Evolutionary conservation across 805 yeast species (phyloP), one percentile per base, ranked within the genome.

Genomic region (Candida parachauliodes): DNA sequence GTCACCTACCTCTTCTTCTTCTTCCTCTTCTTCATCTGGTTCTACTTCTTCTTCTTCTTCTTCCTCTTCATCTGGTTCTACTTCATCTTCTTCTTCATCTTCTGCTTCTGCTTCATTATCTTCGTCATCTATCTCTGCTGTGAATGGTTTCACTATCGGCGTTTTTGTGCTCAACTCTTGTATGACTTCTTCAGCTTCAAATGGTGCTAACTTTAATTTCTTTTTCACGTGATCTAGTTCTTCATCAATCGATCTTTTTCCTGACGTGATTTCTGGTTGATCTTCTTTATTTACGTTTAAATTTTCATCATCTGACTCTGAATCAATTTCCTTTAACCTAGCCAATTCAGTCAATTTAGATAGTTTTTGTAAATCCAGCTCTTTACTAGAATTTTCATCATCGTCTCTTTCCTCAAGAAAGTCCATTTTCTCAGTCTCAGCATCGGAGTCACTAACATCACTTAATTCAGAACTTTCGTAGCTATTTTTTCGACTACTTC

Each of bases 351-450:
- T 62, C 43, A 72, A 59, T 50, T 65, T 57, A 7, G 74, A 65
- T 32, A 68, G 55, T 5, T 62, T 57, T 36, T 54, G 57, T 44
- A 68, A 57, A 44, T 68, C 74, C 42, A 64, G 59, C 1, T 45
- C 56, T 28, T 51, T 55, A 29, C 52, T 54, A 8, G 24, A 16
- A 15, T 41, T 34, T 11, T 46, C 38, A 35, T 37, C 43, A 20
- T 42, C 40, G 48, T 41, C 62, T 55, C 44, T 61, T 39, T 62
- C 68, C 16, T 68, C 71, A 43, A 70, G 54, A 42, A 63, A 67
- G 42, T 79, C 91, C 86, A 88, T 78, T 49, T 77, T 82, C 54
- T 88, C 96, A 0, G 97, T 88, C 59, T 88, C 96, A 11, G 93
- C 82, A 39, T 72, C 79, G 40, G 76, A 68, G 37, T 77, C 83